phyloP scores from a whole-genome alignment of 495 filamentous ascomycete species.

The Annulohypoxylon nitens region DNA sequence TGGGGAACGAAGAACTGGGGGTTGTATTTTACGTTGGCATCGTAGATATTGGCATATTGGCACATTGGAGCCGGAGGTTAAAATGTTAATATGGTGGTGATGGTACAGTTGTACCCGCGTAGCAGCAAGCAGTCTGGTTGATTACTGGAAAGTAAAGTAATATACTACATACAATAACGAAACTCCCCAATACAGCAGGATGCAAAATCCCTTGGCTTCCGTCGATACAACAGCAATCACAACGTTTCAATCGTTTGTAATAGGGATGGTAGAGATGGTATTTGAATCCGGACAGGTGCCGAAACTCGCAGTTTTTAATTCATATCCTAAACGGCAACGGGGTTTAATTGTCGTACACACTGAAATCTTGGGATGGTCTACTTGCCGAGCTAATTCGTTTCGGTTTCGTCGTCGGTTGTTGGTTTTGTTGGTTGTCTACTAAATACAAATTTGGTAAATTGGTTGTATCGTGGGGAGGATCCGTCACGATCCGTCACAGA shows the following conservation, averaged over 20 bases:
- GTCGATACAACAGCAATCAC: constrained; percentile 20
- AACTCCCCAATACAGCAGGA: constrained; percentile 34
- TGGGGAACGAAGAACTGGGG: background rate
- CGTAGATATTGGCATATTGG: background rate
- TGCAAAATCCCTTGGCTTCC: constrained; percentile 36
- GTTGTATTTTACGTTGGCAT: constrained; percentile 1
- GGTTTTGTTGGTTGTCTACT: background rate
- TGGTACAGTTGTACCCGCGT: constrained; percentile 18
- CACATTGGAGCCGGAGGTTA: constrained; percentile 30
- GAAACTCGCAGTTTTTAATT: constrained; percentile 39
- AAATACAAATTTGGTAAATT: background rate
- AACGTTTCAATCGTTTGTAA: constrained; percentile 24
- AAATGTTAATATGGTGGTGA: constrained; percentile 6
- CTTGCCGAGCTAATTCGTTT: constrained; percentile 26
- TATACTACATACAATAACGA: constrained; percentile 40
- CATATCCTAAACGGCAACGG: constrained; percentile 26
- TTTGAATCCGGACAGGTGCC: constrained; percentile 30
- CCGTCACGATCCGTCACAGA: constrained; percentile 30
- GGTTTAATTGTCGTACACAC: constrained; percentile 28
- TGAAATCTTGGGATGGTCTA: constrained; percentile 19
- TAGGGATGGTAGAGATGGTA: background rate
- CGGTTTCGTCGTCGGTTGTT: constrained; percentile 11
- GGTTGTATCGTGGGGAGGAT: constrained; percentile 5
- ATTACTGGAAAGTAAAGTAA: constrained; percentile 44
- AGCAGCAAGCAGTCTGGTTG: constrained; percentile 23